Evolutionary conservation across 306 rosid genomes (phyloP).

Genomic region (Pyrus communis): DNA sequence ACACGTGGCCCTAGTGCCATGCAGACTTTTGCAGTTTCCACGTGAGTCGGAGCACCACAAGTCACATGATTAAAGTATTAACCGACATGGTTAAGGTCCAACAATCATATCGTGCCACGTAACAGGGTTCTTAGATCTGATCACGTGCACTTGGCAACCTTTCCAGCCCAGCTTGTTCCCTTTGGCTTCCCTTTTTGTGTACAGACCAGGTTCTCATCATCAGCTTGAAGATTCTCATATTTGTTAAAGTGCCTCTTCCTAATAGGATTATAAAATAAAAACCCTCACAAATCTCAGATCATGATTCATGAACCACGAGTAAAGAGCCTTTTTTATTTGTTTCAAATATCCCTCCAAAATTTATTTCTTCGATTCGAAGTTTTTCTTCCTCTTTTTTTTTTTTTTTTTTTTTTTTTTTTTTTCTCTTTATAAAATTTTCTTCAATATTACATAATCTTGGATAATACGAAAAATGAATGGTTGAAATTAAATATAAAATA

Average conservation of each 20-base stretch:
- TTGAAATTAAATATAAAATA: no score
- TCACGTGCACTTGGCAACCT: slow-evolving; percentile 29
- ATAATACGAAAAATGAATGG: no score
- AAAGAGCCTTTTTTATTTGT: no score
- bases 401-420: no score
- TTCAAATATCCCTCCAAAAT: neutral
- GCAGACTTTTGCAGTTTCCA: slow-evolving; percentile 33
- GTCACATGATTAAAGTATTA: slow-evolving; percentile 42
- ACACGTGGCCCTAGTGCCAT: slow-evolving; percentile 10
- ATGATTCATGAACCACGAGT: neutral
- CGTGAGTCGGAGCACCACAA: slow-evolving; percentile 29
- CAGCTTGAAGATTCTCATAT: neutral
- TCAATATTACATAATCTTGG: no score
- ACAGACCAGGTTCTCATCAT: neutral
- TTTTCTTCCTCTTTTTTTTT: neutral
- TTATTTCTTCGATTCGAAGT: neutral
- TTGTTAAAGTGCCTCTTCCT: neutral
- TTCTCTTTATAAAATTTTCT: no score
- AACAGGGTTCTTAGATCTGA: slow-evolving; percentile 7
- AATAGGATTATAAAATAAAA: no score
- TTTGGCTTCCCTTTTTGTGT: neutral
- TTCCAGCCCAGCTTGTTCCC: neutral
- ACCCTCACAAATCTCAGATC: neutral
- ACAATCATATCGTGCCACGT: slow-evolving; percentile 21
- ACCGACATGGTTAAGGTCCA: slow-evolving; percentile 9